A percentile compares a stretch with the other conserved stretches of the same genome.
Conservation (phyloP, 768 basidiomycete species). For the Psilocybe azurescens region DNA sequence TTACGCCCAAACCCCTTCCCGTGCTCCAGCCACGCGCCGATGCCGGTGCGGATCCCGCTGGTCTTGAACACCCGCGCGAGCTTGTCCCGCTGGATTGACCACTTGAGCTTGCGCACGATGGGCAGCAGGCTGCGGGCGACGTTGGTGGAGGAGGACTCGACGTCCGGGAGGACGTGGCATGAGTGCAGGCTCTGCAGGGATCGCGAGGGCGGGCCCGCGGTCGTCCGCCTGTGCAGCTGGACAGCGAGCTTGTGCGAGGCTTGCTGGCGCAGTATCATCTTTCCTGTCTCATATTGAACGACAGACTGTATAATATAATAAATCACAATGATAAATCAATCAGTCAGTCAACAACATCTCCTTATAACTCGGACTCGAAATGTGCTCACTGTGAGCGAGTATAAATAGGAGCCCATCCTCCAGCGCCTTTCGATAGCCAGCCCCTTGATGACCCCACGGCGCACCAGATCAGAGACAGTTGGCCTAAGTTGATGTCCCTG, state of each 20-base stretch:
- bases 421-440: constrained; percentile 68
- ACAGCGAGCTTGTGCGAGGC: constrained; percentile 56
- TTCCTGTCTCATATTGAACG: constrained; percentile 65
- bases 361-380: too few species aligned
- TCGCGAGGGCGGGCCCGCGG: constrained; percentile 29
- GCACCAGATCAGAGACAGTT: constrained; percentile 68
- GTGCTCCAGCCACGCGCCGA: constrained; percentile 62
- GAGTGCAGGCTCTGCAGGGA: constrained; percentile 49
- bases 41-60: constrained; percentile 40
- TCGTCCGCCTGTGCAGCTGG: constrained; percentile 53
- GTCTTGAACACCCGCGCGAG: constrained; percentile 63
- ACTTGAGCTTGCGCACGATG: constrained; percentile 69
- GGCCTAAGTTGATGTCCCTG: constrained; percentile 65
- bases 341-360: too few species aligned
- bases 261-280: constrained; percentile 57
- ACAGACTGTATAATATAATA: constrained; percentile 72
- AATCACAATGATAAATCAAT: too few species aligned
- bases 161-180: constrained; percentile 63
- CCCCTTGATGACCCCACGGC: constrained; percentile 73
- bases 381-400: constrained; percentile 56
- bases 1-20: constrained; percentile 51
- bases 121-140: constrained; percentile 69
- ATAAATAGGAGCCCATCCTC: constrained; percentile 70
- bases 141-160: constrained; percentile 59
- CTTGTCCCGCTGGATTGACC: constrained; percentile 68